Conservation (phyloP, 2,329 filamentous ascomycete genomes). For the Aspergillus fumigatiaffinis region DNA sequence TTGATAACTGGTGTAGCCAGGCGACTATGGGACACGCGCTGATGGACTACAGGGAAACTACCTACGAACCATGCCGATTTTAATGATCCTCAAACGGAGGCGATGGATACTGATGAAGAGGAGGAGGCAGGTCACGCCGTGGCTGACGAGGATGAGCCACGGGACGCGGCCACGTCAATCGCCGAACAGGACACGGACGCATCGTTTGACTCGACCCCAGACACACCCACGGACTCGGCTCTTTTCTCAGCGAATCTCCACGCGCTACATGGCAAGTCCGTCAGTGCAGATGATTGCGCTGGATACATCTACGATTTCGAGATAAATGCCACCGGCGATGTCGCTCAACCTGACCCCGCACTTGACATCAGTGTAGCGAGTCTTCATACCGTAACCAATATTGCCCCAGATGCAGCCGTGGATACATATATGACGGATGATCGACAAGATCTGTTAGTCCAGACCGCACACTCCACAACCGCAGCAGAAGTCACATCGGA, state of each 20-base stretch:
- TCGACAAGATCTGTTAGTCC: slow-evolving; percentile 3
- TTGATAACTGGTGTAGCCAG: not conserved
- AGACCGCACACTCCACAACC: slow-evolving; percentile 1
- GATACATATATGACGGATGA: slow-evolving; percentile 12
- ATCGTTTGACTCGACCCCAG: slow-evolving; percentile 13
- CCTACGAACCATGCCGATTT: slow-evolving; percentile 10
- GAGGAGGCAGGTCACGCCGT: slow-evolving; percentile 5
- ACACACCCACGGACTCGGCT: slow-evolving; percentile 6
- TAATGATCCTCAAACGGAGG: slow-evolving; percentile 9
- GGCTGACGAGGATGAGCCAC: slow-evolving; percentile 3
- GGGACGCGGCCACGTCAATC: slow-evolving; percentile 17
- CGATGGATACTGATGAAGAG: slow-evolving; percentile 9
- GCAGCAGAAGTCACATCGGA: slow-evolving; percentile 14
- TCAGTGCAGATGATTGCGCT: slow-evolving; percentile 3
- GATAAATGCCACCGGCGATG: slow-evolving; percentile 12
- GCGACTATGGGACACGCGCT: slow-evolving; percentile 5
- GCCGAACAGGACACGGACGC: slow-evolving; percentile 12
- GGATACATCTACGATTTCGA: slow-evolving; percentile 3
- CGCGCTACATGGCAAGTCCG: slow-evolving; percentile 17
- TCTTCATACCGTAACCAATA: not conserved
- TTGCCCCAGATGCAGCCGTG: not conserved
- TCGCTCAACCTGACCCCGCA: slow-evolving; percentile 1
- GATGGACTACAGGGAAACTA: slow-evolving; percentile 17
- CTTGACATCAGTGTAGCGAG: not conserved
- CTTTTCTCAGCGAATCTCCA: slow-evolving; percentile 15